Base-by-base conservation (phyloP, 116 monocot species). In the Dioscorea cayenensis region DNA sequence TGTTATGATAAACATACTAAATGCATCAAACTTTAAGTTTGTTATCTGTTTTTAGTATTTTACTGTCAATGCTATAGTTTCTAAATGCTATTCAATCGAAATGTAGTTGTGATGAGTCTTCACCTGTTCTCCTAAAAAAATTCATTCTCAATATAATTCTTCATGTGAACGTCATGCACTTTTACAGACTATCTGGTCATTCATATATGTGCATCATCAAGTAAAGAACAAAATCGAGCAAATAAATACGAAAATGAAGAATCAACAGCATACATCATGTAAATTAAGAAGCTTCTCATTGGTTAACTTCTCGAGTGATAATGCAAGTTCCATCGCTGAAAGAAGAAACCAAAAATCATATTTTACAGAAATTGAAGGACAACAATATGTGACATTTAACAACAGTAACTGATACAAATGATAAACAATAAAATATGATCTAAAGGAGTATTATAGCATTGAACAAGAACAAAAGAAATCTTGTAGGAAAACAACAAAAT, bases 291-390 rank as follows among this genome's bases (percentile, higher is more conserved):
- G 86, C 76, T 94, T 94, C 76, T 90, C 88, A 51, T 90, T 90
- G 8, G 81, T 81, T 65, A 94, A 66, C 74, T 88, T 90, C 77
- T 94, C 94, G 55, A 94, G 84, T 63, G 91, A 74, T 68, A 94
- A 69, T 23, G 88, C 79, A 50, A 94, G 79, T 65, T 94, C 94
- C 94, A 94, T 94, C 63, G 91, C 94, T 94, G 73, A 60, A 87
- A 25, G 25, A 25, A 25, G 25, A 25, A 25, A 25, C 25, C 25
- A 25, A 25, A 25, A 25, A 25, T 25, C 25, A 25, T 1, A 25
- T 25, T n/a, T n/a, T 25, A 25, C 1, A 25, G 25, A 25, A 25
- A 73, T 14, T 28, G 0, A 66, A 32, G 32, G 4, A 2, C 28
- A 25, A 29, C 0, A 10, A 28, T 66, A n/a, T n/a, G n/a, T n/a